phyloP scores from a whole-genome alignment of 495 filamentous ascomycete species.

The Alectoria sarmentosa region DNA sequence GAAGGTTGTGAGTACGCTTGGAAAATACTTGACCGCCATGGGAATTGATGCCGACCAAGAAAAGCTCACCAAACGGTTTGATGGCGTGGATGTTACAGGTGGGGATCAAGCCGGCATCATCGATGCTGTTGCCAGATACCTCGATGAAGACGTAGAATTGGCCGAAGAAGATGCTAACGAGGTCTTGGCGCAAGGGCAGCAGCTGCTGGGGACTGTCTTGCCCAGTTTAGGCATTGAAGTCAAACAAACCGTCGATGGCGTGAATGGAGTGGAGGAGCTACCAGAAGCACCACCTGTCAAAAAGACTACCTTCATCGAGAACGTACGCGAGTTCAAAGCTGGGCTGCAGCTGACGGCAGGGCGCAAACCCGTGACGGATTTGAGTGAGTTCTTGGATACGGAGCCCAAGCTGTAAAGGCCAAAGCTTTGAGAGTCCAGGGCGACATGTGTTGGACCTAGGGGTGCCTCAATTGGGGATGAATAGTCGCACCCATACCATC shows the following conservation, averaged over 20 bases:
- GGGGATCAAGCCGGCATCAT: conserved; percentile 40
- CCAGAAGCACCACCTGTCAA: conserved; percentile 26
- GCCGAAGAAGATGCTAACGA: conserved; percentile 37
- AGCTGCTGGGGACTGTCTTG: conserved; percentile 35
- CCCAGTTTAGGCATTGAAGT: conserved; percentile 33
- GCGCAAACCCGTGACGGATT: conserved; percentile 60
- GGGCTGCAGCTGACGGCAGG: conserved; percentile 59
- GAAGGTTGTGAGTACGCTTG: conserved; percentile 43
- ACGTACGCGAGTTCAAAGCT: conserved; percentile 73
- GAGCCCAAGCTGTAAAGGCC: conserved; percentile 58
- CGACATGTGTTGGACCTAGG: not conserved
- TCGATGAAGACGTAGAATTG: conserved; percentile 41
- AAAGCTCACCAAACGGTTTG: conserved; percentile 39
- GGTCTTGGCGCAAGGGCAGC: conserved; percentile 41
- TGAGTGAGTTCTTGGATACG: conserved; percentile 76
- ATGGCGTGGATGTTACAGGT: conserved; percentile 39
- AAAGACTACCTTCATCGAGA: conserved; percentile 51
- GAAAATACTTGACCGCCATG: conserved; percentile 45
- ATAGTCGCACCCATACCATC: not conserved
- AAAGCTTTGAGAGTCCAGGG: not conserved
- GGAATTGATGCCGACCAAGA: conserved; percentile 41
- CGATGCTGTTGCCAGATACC: conserved; percentile 41
- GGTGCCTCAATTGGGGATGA: not conserved
- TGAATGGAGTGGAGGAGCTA: conserved; percentile 17
- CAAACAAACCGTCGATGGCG: conserved; percentile 27